Evolutionary conservation across 2,329 filamentous ascomycete species (phyloP).

Genomic region (Beauveria rudraprayagi): DNA sequence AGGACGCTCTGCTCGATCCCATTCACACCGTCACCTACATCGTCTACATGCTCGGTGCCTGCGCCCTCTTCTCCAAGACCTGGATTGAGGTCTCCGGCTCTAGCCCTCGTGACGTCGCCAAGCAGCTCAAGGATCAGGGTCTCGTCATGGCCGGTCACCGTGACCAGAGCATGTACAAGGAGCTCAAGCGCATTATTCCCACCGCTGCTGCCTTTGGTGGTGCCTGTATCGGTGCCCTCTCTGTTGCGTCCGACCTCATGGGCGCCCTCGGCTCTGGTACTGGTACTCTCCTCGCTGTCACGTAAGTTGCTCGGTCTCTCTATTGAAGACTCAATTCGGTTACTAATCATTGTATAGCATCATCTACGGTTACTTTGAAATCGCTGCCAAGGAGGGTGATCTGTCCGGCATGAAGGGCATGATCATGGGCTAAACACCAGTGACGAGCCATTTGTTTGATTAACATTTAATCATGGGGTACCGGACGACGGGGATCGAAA

Average conservation of each 20-base stretch:
- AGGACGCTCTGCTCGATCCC: slow-evolving; percentile 90
- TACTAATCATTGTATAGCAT: slow-evolving; percentile 55
- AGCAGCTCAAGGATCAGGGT: slow-evolving; percentile 99
- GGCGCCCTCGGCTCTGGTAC: slow-evolving; percentile 94
- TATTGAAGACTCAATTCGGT: background rate
- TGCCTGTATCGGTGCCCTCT: slow-evolving; percentile 96
- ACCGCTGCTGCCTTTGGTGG: slow-evolving; percentile 97
- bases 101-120: slow-evolving; percentile 93
- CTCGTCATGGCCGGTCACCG: slow-evolving; percentile 99
- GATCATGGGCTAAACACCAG: slow-evolving; percentile 56
- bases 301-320: slow-evolving; percentile 54
- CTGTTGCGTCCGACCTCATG: slow-evolving; percentile 89
- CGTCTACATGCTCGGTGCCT: slow-evolving; percentile 94
- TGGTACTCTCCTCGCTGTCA: slow-evolving; percentile 95
- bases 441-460: slow-evolving; percentile 6
- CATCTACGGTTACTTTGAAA: slow-evolving; percentile 99
- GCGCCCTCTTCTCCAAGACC: slow-evolving; percentile 98
- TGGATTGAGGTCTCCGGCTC: slow-evolving; percentile 99
- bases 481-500: slow-evolving; percentile 2
- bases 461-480: slow-evolving; percentile 6
- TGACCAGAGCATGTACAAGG: slow-evolving; percentile 99
- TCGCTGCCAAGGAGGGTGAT: slow-evolving; percentile 97
- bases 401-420: slow-evolving; percentile 73
- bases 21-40: slow-evolving; percentile 96
- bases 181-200: slow-evolving; percentile 98